Base-by-base conservation (phyloP, 345 rosid species). In the Gynandropsis gynandra region DNA sequence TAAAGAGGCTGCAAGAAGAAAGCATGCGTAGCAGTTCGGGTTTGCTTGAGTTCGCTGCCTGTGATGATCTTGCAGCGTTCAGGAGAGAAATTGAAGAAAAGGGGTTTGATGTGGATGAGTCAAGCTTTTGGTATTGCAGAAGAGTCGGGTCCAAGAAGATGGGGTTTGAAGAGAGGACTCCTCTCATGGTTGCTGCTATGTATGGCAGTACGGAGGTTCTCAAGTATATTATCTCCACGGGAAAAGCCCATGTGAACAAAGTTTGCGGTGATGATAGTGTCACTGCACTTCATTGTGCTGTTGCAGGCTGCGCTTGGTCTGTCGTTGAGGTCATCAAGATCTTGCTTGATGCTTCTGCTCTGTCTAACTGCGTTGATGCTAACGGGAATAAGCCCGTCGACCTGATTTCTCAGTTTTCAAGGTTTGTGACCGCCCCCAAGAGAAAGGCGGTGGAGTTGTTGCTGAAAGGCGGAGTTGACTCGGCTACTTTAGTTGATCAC, bases 231-330 rank as follows among this genome's bases (percentile, higher is more conserved):
- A 63, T 80, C 3, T 70, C 61, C 44, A 70, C 76, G 0, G 77
- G 74, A 5, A 77, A 64, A 40, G 59, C 68, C 33, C 76, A 83
- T 52, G 81, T 83, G 49, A 79, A 83, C 36, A 73, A 80, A 60
- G 74, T 76, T 64, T 86, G 82, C 21, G 81, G 96, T 29, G 61
- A 58, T 6, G 96, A 87, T 76, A 76, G 71, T 67, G 81, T 77
- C 49, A 83, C 98, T 33, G 96, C 98, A 12, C 92, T 90, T 53
- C 98, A 90, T 71, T 87, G 88, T 54, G 98, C 95, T 9, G 87
- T 77, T 56, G 92, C 92, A 11, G 89, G 95, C 17, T 81, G 92
- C 35, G 51, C 92, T 0, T 50, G 40, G 58, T 69, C 87, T 0
- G 68, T 74, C 0, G 72, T 72, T 13, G 83, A 80, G 71, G 67